Percentiles rank a stretch among this genome's conserved stretches.
Evolutionary conservation across 2,329 filamentous ascomycete species (phyloP).

Genomic region (Chrysosphaeria jannelii): DNA sequence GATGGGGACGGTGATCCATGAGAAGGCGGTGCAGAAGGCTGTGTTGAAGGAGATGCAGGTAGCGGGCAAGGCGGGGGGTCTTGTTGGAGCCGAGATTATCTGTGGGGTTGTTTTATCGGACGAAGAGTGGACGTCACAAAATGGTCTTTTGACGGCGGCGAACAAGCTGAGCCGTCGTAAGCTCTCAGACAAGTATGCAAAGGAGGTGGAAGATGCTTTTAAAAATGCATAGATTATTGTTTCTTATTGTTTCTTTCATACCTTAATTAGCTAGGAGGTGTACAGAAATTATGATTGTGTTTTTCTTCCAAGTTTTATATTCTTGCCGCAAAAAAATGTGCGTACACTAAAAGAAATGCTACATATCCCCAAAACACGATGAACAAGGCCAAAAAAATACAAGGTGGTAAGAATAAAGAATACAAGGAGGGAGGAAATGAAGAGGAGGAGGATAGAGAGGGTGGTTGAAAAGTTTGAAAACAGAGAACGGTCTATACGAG

Average conservation of each 20-base stretch:
- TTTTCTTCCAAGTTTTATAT: too few relatives aligned
- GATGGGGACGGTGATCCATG: conserved; percentile 35
- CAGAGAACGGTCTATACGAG: conserved; percentile 27
- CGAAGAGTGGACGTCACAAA: conserved; percentile 48
- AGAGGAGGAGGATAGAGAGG: not conserved
- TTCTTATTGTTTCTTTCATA: too few relatives aligned
- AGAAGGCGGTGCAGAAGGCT: conserved; percentile 29
- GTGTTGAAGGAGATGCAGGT: conserved; percentile 35
- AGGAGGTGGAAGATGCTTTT: conserved; percentile 30
- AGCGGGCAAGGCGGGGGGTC: conserved; percentile 27
- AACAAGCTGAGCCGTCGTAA: conserved; percentile 44
- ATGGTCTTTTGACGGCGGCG: conserved; percentile 34
- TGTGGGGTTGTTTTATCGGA: conserved; percentile 40
- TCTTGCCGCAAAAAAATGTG: too few relatives aligned
- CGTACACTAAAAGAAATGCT: too few relatives aligned
- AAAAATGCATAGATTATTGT: too few relatives aligned
- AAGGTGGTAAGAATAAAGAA: too few relatives aligned
- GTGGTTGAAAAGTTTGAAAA: not conserved
- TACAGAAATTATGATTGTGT: too few relatives aligned
- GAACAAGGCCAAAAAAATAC: not conserved
- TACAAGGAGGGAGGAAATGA: too few relatives aligned
- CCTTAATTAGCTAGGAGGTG: too few relatives aligned
- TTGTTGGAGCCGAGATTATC: conserved; percentile 37
- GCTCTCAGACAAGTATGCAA: conserved; percentile 29
- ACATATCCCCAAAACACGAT: too few relatives aligned